Evolutionary conservation across 2,329 filamentous ascomycete species (phyloP).

Genomic region (Echinosphaeria canescens): DNA sequence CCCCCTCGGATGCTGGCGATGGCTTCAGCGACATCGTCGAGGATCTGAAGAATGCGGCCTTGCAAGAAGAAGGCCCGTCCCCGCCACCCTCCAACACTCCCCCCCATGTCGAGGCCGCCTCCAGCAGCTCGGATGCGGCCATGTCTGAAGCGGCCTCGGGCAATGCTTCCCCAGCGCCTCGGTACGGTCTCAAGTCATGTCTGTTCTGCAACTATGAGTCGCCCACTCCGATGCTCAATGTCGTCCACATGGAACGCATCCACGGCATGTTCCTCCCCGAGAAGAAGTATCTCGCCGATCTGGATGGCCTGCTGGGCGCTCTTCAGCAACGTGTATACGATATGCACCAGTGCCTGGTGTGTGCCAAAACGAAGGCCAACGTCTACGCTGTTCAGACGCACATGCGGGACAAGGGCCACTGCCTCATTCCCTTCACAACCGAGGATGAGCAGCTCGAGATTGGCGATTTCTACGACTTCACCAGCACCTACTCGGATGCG

Average conservation of each 20-base stretch:
- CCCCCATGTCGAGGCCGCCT: conserved; percentile 12
- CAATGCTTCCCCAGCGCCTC: conserved; percentile 9
- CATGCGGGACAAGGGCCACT: conserved; percentile 93
- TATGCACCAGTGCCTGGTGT: conserved; percentile 70
- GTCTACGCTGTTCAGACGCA: conserved; percentile 75
- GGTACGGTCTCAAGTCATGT: conserved; percentile 33
- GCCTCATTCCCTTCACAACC: conserved; percentile 81
- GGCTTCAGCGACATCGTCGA: conserved; percentile 64
- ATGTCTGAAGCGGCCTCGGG: conserved; percentile 13
- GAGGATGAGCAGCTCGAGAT: conserved; percentile 86
- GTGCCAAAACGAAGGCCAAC: conserved; percentile 62
- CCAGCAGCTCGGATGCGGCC: conserved; percentile 21
- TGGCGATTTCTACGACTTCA: conserved; percentile 94
- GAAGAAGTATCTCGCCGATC: conserved; percentile 58
- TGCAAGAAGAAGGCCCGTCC: conserved; percentile 24
- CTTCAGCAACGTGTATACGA: conserved; percentile 64
- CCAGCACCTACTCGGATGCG: conserved; percentile 78
- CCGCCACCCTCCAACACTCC: conserved; percentile 21
- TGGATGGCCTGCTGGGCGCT: conserved; percentile 61
- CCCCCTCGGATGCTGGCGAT: conserved; percentile 47
- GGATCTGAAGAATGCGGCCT: conserved; percentile 43
- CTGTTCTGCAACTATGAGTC: conserved; percentile 87
- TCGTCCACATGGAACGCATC: conserved; percentile 74
- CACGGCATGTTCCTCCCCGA: conserved; percentile 97
- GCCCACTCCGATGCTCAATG: conserved; percentile 51